Percentiles rank a stretch among this genome's conserved stretches.
Evolutionary conservation across 768 basidiomycete species (phyloP).

Genomic region (Terana coerulea): DNA sequence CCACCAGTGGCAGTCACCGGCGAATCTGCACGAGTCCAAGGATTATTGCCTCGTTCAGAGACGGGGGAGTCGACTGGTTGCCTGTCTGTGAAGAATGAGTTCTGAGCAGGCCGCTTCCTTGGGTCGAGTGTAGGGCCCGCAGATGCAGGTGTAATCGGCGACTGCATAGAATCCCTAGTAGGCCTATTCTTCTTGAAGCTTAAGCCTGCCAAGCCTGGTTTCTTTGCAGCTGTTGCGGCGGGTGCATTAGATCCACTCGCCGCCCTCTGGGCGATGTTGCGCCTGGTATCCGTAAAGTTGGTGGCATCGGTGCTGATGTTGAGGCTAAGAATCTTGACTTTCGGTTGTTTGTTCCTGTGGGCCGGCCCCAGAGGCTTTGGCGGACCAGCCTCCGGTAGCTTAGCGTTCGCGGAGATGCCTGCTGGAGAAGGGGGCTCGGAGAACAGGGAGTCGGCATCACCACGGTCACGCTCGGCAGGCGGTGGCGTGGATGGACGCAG

Average conservation of each 20-base stretch:
- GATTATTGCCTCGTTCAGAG: not conserved
- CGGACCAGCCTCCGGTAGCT: not conserved
- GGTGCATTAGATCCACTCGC: not conserved
- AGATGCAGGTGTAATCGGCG: not conserved
- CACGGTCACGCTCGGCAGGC: not conserved
- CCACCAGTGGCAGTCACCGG: not conserved
- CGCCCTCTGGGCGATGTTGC: not conserved
- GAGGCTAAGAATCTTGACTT: constrained; percentile 6
- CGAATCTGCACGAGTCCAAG: not conserved
- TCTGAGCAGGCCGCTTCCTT: not conserved
- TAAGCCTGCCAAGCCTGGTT: not conserved
- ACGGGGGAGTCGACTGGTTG: constrained; percentile 5
- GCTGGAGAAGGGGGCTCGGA: constrained; percentile 20
- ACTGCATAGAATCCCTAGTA: not conserved
- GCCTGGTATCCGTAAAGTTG: constrained; percentile 9
- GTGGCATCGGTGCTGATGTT: not conserved
- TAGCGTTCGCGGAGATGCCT: not conserved
- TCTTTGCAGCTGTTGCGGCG: not conserved
- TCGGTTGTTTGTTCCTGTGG: constrained; percentile 7
- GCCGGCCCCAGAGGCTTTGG: not conserved
- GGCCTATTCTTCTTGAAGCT: constrained; percentile 17
- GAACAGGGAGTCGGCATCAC: constrained; percentile 23
- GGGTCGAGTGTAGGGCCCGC: not conserved
- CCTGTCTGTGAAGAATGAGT: not conserved
- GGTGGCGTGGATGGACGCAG: constrained; percentile 10